Conservation (phyloP, 257 asterid species). For the Rehmannia glutinosa region DNA sequence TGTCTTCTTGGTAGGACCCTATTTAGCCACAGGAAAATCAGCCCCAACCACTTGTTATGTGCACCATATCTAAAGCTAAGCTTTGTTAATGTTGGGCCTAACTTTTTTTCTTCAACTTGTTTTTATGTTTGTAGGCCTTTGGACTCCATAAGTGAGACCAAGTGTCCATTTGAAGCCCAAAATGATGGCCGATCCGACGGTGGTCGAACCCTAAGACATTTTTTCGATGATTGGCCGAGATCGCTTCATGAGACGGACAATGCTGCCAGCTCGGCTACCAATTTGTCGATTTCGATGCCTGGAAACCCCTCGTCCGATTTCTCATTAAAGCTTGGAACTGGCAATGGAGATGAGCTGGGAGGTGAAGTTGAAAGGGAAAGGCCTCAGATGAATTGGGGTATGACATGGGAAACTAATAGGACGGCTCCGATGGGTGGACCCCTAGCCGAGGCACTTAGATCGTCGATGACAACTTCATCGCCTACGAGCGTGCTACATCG, state of each 20-base stretch:
- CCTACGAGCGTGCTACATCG: slow-evolving; percentile 77
- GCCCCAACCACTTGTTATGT: slow-evolving; percentile 50
- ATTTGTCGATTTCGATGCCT: slow-evolving; percentile 59
- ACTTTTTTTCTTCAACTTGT: slow-evolving; percentile 8
- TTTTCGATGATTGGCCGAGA: slow-evolving; percentile 86
- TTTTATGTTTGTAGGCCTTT: slow-evolving; percentile 41
- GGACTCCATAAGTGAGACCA: slow-evolving; percentile 27
- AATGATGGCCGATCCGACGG: not conserved
- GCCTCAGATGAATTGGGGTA: slow-evolving; percentile 34
- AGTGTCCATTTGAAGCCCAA: slow-evolving; percentile 27
- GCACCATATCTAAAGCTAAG: too few species aligned
- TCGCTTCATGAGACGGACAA: slow-evolving; percentile 40
- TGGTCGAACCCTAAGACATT: slow-evolving; percentile 49
- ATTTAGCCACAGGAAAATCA: slow-evolving; percentile 23
- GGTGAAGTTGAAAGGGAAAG: slow-evolving; percentile 6
- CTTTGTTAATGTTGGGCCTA: not conserved
- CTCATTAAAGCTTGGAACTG: slow-evolving; percentile 72
- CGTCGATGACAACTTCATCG: slow-evolving; percentile 47
- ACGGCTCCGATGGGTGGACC: slow-evolving; percentile 78
- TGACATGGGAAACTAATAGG: slow-evolving; percentile 39
- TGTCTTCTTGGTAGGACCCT: slow-evolving; percentile 40
- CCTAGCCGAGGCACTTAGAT: slow-evolving; percentile 81
- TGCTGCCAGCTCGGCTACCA: slow-evolving; percentile 28
- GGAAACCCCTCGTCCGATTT: slow-evolving; percentile 60
- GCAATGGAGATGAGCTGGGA: slow-evolving; percentile 30